Evolutionary conservation across 768 basidiomycete genomes (phyloP).

Genomic region (Hericium alpestre): DNA sequence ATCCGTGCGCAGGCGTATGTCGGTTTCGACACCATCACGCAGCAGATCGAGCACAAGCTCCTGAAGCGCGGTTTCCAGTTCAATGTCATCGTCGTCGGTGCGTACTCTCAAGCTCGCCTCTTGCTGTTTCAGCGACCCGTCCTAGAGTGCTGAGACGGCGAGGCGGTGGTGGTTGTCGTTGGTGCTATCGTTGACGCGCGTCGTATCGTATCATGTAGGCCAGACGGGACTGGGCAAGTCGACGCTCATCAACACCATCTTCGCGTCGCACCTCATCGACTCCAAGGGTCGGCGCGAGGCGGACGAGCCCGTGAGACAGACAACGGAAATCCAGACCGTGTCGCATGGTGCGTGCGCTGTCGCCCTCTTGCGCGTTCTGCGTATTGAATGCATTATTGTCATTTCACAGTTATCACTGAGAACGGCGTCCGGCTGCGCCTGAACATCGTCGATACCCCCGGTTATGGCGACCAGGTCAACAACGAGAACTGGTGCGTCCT

Average conservation of each 20-base stretch:
- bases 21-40: conserved; percentile 95
- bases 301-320: conserved; percentile 86
- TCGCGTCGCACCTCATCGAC: conserved; percentile 96
- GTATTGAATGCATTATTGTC: background rate
- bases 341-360: conserved; percentile 69
- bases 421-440: conserved; percentile 90
- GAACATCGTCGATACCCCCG: conserved; percentile 98
- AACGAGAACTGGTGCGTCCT: conserved; percentile 86
- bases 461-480: conserved; percentile 97
- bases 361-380: background rate
- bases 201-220: conserved; percentile 35
- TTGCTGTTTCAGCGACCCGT: background rate
- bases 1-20: conserved; percentile 90
- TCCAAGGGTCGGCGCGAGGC: conserved; percentile 87
- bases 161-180: background rate
- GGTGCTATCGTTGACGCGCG: background rate
- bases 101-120: conserved; percentile 21
- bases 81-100: conserved; percentile 95
- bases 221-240: conserved; percentile 98
- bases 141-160: background rate
- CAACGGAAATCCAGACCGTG: conserved; percentile 91
- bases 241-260: conserved; percentile 97
- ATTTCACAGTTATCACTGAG: conserved; percentile 74
- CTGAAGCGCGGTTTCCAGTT: conserved; percentile 99
- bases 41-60: conserved; percentile 98